Conservation (phyloP, 352 stramenopile species). For the Phytophthora chlamydospora region DNA sequence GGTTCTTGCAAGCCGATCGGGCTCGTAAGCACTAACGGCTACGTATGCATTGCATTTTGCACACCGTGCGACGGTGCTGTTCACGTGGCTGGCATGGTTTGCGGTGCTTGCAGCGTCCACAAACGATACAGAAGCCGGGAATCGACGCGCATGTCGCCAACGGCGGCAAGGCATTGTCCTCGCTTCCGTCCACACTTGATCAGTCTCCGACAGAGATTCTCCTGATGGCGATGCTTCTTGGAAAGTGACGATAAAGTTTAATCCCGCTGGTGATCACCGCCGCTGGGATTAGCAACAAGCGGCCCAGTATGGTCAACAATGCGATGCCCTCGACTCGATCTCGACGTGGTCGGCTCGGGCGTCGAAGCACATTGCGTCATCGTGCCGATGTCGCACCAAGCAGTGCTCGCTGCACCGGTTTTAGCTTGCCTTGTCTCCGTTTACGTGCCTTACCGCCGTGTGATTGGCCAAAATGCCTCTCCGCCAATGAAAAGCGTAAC, state of each 20-base stretch:
- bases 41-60: slow-evolving; percentile 2
- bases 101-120: neutral
- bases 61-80: slow-evolving; percentile 3
- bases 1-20: neutral
- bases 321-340: slow-evolving; percentile 1
- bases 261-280: neutral
- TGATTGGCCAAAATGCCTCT: slow-evolving; percentile 22
- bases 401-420: neutral
- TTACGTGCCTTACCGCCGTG: slow-evolving; percentile 5
- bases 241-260: no score
- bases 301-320: slow-evolving; percentile 20
- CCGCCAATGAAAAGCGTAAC: slow-evolving; percentile 16
- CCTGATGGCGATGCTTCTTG: no score
- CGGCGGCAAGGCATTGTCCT: no score
- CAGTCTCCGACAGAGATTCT: no score
- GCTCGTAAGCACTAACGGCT: slow-evolving; percentile 2
- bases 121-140: neutral
- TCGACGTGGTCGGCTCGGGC: no score
- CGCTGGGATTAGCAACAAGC: slow-evolving; percentile 6
- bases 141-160: no score
- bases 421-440: slow-evolving; percentile 1
- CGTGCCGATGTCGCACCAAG: slow-evolving; percentile 9
- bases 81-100: neutral
- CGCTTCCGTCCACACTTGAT: no score
- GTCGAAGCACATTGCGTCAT: slow-evolving; percentile 28